These are phyloP conservation scores for Schizosaccharomyces lindneri DNA, from an alignment of 805 yeast genomes.

Conservation along the genomic window DNA sequence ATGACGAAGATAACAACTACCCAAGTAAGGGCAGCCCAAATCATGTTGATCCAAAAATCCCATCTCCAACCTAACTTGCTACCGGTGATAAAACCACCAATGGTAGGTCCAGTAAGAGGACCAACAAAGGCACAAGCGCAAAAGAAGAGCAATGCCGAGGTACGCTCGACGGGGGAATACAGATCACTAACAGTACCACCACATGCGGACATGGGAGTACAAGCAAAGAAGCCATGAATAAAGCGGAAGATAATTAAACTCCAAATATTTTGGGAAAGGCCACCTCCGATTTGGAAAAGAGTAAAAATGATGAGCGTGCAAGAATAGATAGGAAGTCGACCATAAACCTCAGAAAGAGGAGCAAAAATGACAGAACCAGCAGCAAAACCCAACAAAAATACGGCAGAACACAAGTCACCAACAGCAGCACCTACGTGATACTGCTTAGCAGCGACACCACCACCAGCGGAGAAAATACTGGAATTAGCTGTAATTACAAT, in stretches of 20 bases:
- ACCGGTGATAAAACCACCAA: conserved; percentile 34
- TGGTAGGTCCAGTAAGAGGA: conserved; percentile 32
- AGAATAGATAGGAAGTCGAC: conserved; percentile 38
- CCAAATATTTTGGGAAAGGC: conserved; percentile 30
- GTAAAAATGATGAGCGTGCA: conserved; percentile 15
- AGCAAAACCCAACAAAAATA: conserved; percentile 38
- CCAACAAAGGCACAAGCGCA: conserved; percentile 5
- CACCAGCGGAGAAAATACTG: background rate
- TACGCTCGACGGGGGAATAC: conserved; percentile 16
- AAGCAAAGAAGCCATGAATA: conserved; percentile 50
- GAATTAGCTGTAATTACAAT: conserved; percentile 3
- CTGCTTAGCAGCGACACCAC: conserved; percentile 6
- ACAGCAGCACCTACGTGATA: conserved; percentile 33
- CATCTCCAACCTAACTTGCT: conserved; percentile 55
- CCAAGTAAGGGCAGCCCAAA: conserved; percentile 24
- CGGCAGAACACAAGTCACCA: conserved; percentile 29
- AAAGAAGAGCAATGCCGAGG: conserved; percentile 7
- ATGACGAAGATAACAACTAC: conserved; percentile 18
- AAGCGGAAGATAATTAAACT: conserved; percentile 42
- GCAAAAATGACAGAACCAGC: conserved; percentile 21
- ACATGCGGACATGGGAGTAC: conserved; percentile 65
- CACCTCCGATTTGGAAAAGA: conserved; percentile 9
- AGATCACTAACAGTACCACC: conserved; percentile 66
- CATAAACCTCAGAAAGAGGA: conserved; percentile 46
- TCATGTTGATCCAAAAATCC: conserved; percentile 46